Conservation (phyloP, 2,329 filamentous ascomycete genomes). For the Cercospora berteroae region DNA sequence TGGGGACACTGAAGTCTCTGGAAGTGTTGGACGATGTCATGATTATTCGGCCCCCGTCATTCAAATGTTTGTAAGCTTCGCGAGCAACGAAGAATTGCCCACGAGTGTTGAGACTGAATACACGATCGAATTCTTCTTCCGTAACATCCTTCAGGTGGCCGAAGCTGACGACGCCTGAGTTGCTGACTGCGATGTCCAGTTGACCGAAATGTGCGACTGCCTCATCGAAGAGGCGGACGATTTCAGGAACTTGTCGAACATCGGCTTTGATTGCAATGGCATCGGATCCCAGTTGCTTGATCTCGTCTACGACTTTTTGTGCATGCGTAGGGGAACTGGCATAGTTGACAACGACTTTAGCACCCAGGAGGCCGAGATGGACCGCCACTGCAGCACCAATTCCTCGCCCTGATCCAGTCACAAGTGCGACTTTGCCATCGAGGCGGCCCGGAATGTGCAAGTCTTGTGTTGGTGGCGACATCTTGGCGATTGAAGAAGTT, state of each 20-base stretch:
- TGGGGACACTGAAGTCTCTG: constrained; percentile 50
- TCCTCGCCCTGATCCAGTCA: constrained; percentile 56
- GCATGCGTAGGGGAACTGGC: constrained; percentile 39
- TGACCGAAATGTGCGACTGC: constrained; percentile 61
- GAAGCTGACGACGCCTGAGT: constrained; percentile 57
- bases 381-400: constrained; percentile 64
- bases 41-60: constrained; percentile 50
- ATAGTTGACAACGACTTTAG: constrained; percentile 64
- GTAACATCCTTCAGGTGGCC: constrained; percentile 53
- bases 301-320: constrained; percentile 61
- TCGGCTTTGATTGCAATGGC: constrained; percentile 65
- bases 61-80: constrained; percentile 54
- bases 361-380: constrained; percentile 61
- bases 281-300: constrained; percentile 61
- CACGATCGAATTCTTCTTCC: constrained; percentile 55
- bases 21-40: constrained; percentile 54
- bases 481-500: background rate
- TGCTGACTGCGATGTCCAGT: constrained; percentile 63
- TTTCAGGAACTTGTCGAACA: constrained; percentile 61
- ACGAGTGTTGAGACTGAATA: constrained; percentile 61
- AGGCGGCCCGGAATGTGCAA: constrained; percentile 40
- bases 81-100: constrained; percentile 63
- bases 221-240: constrained; percentile 59
- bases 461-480: background rate
- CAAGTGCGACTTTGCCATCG: constrained; percentile 51